These are phyloP conservation scores for Nidula niveotomentosa DNA, from an alignment of 1,284 basidiomycete genomes.

Conservation along the genomic window DNA sequence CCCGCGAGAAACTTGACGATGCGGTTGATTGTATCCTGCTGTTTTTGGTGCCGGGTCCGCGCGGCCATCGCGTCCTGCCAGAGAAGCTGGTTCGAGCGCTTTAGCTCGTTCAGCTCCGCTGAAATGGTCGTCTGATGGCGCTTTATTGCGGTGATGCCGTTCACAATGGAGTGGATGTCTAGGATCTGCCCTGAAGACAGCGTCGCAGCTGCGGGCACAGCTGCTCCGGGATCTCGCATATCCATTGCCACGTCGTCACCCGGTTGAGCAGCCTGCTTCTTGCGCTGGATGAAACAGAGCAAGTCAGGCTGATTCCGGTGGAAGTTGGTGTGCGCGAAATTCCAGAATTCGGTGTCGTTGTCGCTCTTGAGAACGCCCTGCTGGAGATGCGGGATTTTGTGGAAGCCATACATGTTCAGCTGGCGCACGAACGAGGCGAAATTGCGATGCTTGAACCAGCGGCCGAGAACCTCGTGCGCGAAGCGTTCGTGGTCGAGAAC, in stretches of 20 bases:
- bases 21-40: conserved; percentile 96
- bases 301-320: conserved; percentile 79
- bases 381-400: conserved; percentile 52
- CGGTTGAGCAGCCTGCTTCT: conserved; percentile 22
- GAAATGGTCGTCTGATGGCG: conserved; percentile 91
- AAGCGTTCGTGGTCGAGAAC: conserved; percentile 88
- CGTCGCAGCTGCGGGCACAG: conserved; percentile 1
- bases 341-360: conserved; percentile 84
- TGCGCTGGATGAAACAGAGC: conserved; percentile 84
- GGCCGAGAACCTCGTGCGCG: conserved; percentile 67
- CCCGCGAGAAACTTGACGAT: conserved; percentile 94
- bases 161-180: conserved; percentile 77
- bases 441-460: too few relatives aligned
- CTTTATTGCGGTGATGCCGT: conserved; percentile 87
- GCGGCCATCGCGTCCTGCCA: conserved; percentile 92
- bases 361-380: conserved; percentile 80
- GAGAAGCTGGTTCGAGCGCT: conserved; percentile 84
- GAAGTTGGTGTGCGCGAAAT: conserved; percentile 88
- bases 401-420: conserved; percentile 89
- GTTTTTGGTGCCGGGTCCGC: conserved; percentile 81
- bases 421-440: conserved; percentile 69
- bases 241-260: conserved; percentile 28
- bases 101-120: conserved; percentile 85
- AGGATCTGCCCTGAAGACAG: conserved; percentile 52
- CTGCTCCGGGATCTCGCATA: conserved; percentile 16